Evolutionary conservation across 345 rosid genomes (phyloP).

Genomic region (Linum tenue): DNA sequence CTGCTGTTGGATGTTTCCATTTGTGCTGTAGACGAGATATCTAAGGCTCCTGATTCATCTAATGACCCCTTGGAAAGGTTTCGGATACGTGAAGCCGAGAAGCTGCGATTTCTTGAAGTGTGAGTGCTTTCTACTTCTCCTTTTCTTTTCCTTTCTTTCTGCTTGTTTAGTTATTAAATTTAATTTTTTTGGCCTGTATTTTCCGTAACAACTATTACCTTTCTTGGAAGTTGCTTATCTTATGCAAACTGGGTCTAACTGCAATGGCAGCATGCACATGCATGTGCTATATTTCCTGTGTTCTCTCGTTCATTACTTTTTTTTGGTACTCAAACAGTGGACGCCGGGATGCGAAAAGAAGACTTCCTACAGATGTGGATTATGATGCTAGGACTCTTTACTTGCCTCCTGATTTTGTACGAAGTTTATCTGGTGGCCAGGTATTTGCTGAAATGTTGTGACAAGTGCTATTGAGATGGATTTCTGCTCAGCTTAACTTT

Average conservation of each 20-base stretch:
- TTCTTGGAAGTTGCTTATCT: too few relatives aligned
- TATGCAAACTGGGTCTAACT: background rate
- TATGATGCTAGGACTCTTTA: conserved; percentile 82
- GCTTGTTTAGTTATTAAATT: background rate
- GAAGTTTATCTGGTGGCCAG: conserved; percentile 78
- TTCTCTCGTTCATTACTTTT: background rate
- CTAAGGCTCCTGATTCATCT: conserved; percentile 31
- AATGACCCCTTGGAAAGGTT: conserved; percentile 58
- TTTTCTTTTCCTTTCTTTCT: conserved; percentile 4
- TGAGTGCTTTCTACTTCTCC: conserved; percentile 35
- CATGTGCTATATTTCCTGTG: background rate
- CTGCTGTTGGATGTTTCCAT: conserved; percentile 14
- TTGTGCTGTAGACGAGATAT: conserved; percentile 40
- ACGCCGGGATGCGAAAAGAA: conserved; percentile 57
- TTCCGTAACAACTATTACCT: too few relatives aligned
- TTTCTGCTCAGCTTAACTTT: conserved; percentile 14
- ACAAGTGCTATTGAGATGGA: conserved; percentile 11
- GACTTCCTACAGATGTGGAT: conserved; percentile 58
- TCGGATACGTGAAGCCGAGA: conserved; percentile 61
- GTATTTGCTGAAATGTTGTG: conserved; percentile 25
- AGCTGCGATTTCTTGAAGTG: conserved; percentile 64
- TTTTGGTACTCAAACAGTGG: conserved; percentile 34
- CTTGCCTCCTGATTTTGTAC: conserved; percentile 78
- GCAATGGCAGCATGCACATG: background rate
- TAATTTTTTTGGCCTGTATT: too few relatives aligned